Evolutionary conservation across 2,329 filamentous ascomycete genomes (phyloP).

Genomic region (Ophiostoma tasmaniense): DNA sequence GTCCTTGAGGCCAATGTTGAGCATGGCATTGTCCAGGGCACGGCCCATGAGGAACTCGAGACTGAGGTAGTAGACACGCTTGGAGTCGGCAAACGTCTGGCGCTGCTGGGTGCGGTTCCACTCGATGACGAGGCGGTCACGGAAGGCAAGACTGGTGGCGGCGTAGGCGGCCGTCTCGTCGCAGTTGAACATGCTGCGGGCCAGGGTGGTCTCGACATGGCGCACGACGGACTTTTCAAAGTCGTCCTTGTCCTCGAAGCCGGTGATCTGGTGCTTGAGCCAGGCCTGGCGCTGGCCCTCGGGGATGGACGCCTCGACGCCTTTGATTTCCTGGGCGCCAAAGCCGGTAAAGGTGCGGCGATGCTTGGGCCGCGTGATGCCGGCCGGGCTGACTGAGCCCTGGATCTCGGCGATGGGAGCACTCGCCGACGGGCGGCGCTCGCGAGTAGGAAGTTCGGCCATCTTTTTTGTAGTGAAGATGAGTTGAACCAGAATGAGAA

Average conservation of each 20-base stretch:
- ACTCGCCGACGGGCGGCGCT: conserved; percentile 73
- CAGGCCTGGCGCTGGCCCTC: conserved; percentile 78
- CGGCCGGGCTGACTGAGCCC: conserved; percentile 76
- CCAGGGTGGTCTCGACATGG: conserved; percentile 93
- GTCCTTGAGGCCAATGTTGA: conserved; percentile 86
- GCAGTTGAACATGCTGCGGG: conserved; percentile 95
- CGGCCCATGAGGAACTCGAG: conserved; percentile 97
- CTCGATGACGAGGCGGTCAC: conserved; percentile 84
- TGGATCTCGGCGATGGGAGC: conserved; percentile 80
- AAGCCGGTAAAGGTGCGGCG: conserved; percentile 95
- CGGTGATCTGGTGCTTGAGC: conserved; percentile 54
- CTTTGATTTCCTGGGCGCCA: conserved; percentile 84
- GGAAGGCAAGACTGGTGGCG: conserved; percentile 82
- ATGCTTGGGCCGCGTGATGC: conserved; percentile 84
- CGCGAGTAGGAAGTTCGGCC: conserved; percentile 43
- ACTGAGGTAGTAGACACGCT: conserved; percentile 94
- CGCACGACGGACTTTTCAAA: conserved; percentile 83
- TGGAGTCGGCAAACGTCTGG: conserved; percentile 82
- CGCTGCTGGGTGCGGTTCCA: conserved; percentile 98
- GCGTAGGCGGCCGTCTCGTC: conserved; percentile 90
- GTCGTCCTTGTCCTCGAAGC: conserved; percentile 70
- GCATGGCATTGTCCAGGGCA: conserved; percentile 95
- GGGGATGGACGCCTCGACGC: conserved; percentile 80
- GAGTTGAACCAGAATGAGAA: not conserved
- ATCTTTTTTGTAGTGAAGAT: conserved; percentile 7